A percentile compares a stretch with the other conserved stretches of the same genome.
Conservation (phyloP, 768 basidiomycete species). For the Naematelia aurantialba region DNA sequence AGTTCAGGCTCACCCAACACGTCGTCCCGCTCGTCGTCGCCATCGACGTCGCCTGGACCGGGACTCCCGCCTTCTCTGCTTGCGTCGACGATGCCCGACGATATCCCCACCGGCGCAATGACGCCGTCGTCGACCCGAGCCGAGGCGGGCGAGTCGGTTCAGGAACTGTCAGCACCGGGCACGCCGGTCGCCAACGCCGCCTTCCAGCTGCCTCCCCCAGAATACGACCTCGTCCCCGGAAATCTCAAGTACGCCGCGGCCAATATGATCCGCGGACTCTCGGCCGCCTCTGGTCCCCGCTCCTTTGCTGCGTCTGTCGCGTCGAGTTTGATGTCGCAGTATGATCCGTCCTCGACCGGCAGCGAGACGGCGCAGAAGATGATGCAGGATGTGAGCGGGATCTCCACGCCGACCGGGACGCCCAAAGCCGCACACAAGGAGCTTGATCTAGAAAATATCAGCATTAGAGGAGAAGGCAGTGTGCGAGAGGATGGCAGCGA, state of each 20-base stretch:
- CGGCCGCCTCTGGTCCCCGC: neutral
- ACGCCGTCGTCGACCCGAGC: slow-evolving; percentile 43
- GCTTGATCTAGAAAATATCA: slow-evolving; percentile 19
- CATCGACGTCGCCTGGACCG: slow-evolving; percentile 28
- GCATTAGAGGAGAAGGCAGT: slow-evolving; percentile 24
- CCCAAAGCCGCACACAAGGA: slow-evolving; percentile 33
- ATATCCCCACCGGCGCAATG: slow-evolving; percentile 28
- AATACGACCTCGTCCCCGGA: slow-evolving; percentile 28
- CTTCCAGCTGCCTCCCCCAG: slow-evolving; percentile 19
- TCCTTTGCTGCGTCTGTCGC: slow-evolving; percentile 2
- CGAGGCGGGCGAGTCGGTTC: slow-evolving; percentile 30
- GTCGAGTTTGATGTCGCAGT: slow-evolving; percentile 11
- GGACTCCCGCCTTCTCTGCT: slow-evolving; percentile 21
- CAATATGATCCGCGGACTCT: slow-evolving; percentile 6
- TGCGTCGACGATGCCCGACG: slow-evolving; percentile 32
- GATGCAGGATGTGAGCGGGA: slow-evolving; percentile 39
- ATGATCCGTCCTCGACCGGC: slow-evolving; percentile 20
- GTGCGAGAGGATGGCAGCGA: slow-evolving; percentile 15
- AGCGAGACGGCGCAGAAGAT: slow-evolving; percentile 26
- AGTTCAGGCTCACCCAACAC: slow-evolving; percentile 23
- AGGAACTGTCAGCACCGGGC: slow-evolving; percentile 27
- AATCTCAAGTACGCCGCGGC: slow-evolving; percentile 29
- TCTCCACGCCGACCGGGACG: slow-evolving; percentile 39
- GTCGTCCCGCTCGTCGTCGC: slow-evolving; percentile 30
- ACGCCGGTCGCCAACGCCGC: slow-evolving; percentile 28